Base-by-base conservation (phyloP, 2,329 filamentous ascomycete genomes). In the Aspergillus pseudoglaucus region DNA sequence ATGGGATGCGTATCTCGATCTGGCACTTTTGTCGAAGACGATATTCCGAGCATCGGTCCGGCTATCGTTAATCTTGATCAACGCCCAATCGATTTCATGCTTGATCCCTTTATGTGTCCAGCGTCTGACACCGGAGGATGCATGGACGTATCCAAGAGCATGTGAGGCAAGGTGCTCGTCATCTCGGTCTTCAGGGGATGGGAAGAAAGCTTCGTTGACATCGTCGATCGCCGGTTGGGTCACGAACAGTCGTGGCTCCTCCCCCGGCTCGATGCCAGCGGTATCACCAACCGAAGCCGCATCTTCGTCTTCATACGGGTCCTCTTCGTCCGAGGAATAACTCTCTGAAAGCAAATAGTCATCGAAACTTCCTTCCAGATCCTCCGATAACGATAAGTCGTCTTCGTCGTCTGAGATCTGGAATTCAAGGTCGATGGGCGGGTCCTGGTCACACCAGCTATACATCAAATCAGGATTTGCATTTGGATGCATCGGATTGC, bases 11-110 rank as follows among this genome's bases (percentile, higher is more conserved):
- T 35, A 43, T 40, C 35, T 35, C 49, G 53, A 47, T 40, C 27
- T 30, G 33, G 44, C 50, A 2, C 54, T 52, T 10, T 55, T 59
- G 43, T 66, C 64, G 22, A 66, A 57, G 18, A 95, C 84, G 9
- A 80, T 69, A 58, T 96, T 96, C 50, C 81, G 78, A 0, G 79
- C 74, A 3, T 91, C 87, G 12, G 84, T 72, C 1, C 91, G 82
- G 9, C 84, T 78, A 3, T 84, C 75, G 9, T 85, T 75, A 53
- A 97, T 88, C 56, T 87, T 82, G 58, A 97, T 90, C 2, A 97
- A 74, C 0, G 90, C 90, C 91, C 91, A 97, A 66, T 97, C 91
- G 40, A 97, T 90, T 66, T 97, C 91, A 64, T 96, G 91, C 5
- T 88, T 75, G 20, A 94, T 73, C 4, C 85, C 83, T 51, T 85